A percentile compares a stretch with the other conserved stretches of the same genome.
phyloP scores from a whole-genome alignment of 768 basidiomycete genomes.

The Podaxis mareebaensis region DNA sequence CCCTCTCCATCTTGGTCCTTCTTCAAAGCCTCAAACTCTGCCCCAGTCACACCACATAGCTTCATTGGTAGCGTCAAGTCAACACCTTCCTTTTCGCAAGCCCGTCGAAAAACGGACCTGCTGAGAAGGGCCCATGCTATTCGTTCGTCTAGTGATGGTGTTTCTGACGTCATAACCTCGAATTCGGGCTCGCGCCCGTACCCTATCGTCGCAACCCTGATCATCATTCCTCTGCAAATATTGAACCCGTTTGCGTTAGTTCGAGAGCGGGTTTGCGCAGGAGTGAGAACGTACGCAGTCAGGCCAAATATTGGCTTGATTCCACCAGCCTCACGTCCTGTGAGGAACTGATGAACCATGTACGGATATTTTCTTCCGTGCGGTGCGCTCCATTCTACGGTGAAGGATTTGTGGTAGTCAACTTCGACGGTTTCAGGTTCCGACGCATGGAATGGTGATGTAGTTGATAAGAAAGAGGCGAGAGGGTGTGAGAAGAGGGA shows the following conservation, averaged over 20 bases:
- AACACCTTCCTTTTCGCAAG: constrained; percentile 40
- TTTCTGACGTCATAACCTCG: constrained; percentile 36
- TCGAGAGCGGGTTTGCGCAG: not conserved
- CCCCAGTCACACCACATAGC: constrained; percentile 24
- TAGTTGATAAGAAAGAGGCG: constrained; percentile 63
- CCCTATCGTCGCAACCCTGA: constrained; percentile 44
- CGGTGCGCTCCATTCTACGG: constrained; percentile 48
- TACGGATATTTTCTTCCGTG: constrained; percentile 36
- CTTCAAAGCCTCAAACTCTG: constrained; percentile 18
- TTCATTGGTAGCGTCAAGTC: constrained; percentile 33
- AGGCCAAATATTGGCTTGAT: constrained; percentile 89
- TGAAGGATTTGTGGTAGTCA: constrained; percentile 65
- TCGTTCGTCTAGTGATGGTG: constrained; percentile 35
- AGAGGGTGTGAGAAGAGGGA: constrained; percentile 88
- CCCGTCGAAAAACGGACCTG: constrained; percentile 35
- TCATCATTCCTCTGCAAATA: constrained; percentile 42
- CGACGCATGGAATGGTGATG: constrained; percentile 50
- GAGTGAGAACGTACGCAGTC: constrained; percentile 66
- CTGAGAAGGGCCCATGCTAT: constrained; percentile 46
- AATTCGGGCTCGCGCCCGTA: constrained; percentile 47
- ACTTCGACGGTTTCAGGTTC: constrained; percentile 56
- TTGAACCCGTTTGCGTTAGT: not conserved
- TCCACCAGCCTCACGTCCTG: constrained; percentile 81
- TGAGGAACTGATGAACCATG: constrained; percentile 79
- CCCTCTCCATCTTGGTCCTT: constrained; percentile 18